phyloP scores from a whole-genome alignment of 352 stramenopile genomes.

The Phytopythium delawarense region DNA sequence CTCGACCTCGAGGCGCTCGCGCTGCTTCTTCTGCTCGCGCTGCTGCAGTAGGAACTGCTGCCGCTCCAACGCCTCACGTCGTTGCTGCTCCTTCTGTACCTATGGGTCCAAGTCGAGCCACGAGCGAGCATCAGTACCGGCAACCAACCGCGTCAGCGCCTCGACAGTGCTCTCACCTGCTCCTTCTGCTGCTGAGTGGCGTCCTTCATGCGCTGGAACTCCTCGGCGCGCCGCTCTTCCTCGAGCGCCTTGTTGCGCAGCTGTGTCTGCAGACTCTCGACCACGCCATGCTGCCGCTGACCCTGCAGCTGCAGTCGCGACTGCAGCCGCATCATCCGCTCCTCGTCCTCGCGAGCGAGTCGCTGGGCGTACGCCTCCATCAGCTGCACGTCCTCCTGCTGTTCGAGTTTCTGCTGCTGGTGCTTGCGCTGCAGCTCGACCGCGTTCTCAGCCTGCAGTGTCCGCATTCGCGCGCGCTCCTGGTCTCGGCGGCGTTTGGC shows the following conservation, averaged over 20 bases:
- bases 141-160: neutral
- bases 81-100: conserved; percentile 20
- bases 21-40: conserved; percentile 44
- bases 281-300: conserved; percentile 30
- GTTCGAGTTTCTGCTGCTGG: conserved; percentile 32
- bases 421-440: conserved; percentile 38
- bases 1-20: conserved; percentile 48
- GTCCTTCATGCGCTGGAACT: conserved; percentile 61
- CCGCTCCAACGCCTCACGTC: conserved; percentile 44
- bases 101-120: neutral
- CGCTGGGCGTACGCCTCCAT: conserved; percentile 66
- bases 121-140: neutral
- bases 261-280: conserved; percentile 43
- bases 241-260: conserved; percentile 42
- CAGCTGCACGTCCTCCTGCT: conserved; percentile 57
- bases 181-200: conserved; percentile 28
- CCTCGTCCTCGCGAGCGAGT: conserved; percentile 53
- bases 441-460: conserved; percentile 44
- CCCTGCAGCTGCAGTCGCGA: conserved; percentile 40
- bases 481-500: conserved; percentile 28
- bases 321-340: conserved; percentile 39
- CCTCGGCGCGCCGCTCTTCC: conserved; percentile 53
- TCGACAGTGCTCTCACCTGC: conserved; percentile 7
- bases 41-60: conserved; percentile 52
- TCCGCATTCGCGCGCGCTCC: conserved; percentile 49